A percentile compares a stretch with the other conserved stretches of the same genome.
phyloP scores from a whole-genome alignment of 768 basidiomycete genomes.

The Arthromyces matolae region DNA sequence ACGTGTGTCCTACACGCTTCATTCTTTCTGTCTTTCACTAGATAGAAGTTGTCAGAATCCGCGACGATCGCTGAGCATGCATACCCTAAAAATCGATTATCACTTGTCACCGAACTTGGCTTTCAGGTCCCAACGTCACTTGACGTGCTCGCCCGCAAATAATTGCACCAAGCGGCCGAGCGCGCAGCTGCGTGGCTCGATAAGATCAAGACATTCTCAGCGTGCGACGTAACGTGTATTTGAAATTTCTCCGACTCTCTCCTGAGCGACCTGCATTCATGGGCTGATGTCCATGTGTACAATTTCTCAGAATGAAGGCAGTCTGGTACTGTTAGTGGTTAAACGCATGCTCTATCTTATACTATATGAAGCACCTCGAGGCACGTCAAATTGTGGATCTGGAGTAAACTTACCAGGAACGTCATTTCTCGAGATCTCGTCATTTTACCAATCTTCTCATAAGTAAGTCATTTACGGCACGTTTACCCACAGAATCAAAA shows the following conservation, averaged over 20 bases:
- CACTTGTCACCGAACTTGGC: background rate
- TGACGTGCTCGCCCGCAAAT: too few species aligned
- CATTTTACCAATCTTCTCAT: conserved; percentile 8
- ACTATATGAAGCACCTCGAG: conserved; percentile 13
- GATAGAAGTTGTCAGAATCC: conserved; percentile 5
- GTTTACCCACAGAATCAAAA: conserved; percentile 3
- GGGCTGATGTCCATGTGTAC: too few species aligned
- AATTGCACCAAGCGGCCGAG: too few species aligned
- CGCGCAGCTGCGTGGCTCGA: background rate
- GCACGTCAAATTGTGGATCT: conserved; percentile 3
- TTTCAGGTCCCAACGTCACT: background rate
- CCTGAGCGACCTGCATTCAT: too few species aligned
- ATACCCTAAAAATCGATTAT: background rate
- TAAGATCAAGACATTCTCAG: conserved; percentile 1
- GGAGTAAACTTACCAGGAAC: conserved; percentile 7
- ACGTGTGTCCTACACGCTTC: conserved; percentile 3
- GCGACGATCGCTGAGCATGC: conserved; percentile 4
- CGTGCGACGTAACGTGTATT: background rate
- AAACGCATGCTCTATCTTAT: background rate
- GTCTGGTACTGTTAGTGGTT: background rate
- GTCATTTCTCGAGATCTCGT: conserved; percentile 11
- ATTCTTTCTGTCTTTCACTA: conserved; percentile 2
- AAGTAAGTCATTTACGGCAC: conserved; percentile 13
- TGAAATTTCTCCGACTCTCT: background rate
- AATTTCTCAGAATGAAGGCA: too few species aligned